Base-by-base conservation (phyloP, 208 protist genomes). In the Strigomonas culicis region DNA sequence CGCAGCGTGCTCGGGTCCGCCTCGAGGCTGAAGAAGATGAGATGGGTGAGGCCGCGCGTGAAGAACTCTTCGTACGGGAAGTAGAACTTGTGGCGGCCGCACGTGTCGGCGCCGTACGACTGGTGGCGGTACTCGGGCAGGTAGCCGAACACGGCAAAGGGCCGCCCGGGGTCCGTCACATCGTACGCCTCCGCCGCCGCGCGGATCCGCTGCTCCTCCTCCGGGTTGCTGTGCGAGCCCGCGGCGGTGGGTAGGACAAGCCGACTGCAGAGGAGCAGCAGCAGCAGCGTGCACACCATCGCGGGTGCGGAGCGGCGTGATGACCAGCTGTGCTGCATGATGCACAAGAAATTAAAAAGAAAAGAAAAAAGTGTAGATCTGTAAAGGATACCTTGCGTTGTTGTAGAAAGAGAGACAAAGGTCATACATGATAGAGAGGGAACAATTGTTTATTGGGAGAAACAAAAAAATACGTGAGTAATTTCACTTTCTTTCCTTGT, bases 21-120 rank as follows among this genome's bases (percentile, higher is more conserved):
- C 71, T 88, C 82, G 1, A 85, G 52, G 49, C 80, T 86, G 66
- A 90, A 93, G 47, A 90, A 87, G 36, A 90, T 88, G 34, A 93
- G 68, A 58, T 93, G 86, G 2, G 80, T 93, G 24, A 90, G 68
- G 31, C 82, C 80, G 7, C 71, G 52, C 11, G 39, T 21, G 55
- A 92, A 85, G 41, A 77, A 49, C 4, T 63, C 61, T 56, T 80
- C 76, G 62, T 84, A 86, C 39, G 74, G 47, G 57, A 89, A 86
- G 24, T 63, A 47, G 2, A 39, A 6, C 6, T 6, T 41, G 8
- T 41, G 36, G 6, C 36, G 36, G n/a, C n/a, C n/a, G n/a, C n/a
- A n/a, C n/a, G n/a, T n/a, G n/a, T n/a, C n/a, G n/a, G n/a, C n/a
- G n/a, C n/a, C n/a, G 8, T 10, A 21, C 8, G 7, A 10, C 0